These are phyloP conservation scores for Cercophora scortea DNA, from an alignment of 495 filamentous ascomycete genomes.

Conservation along the genomic window DNA sequence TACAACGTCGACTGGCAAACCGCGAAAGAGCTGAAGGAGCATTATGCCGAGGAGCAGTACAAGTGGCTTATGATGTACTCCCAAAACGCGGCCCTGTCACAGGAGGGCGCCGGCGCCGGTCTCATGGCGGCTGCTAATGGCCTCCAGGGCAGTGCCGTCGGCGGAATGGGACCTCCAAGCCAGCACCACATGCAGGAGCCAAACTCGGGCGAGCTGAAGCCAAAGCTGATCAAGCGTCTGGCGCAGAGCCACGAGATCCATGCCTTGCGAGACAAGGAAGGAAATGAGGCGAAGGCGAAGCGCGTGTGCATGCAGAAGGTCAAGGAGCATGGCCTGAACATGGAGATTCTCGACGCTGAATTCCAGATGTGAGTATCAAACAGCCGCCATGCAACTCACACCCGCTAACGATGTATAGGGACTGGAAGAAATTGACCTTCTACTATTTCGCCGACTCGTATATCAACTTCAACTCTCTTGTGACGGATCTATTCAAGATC, in stretches of 20 bases:
- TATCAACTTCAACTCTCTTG: slow-evolving; percentile 96
- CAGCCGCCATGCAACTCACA: not conserved
- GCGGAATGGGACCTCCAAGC: slow-evolving; percentile 64
- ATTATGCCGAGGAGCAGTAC: slow-evolving; percentile 88
- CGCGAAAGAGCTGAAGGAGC: slow-evolving; percentile 80
- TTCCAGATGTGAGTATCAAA: slow-evolving; percentile 79
- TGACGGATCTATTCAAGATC: slow-evolving; percentile 96
- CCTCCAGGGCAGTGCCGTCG: slow-evolving; percentile 57
- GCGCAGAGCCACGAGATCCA: slow-evolving; percentile 86
- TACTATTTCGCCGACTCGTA: slow-evolving; percentile 98
- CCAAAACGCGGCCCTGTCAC: slow-evolving; percentile 56
- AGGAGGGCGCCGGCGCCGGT: slow-evolving; percentile 46
- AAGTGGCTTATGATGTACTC: slow-evolving; percentile 98
- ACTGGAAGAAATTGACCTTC: slow-evolving; percentile 97
- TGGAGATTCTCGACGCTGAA: slow-evolving; percentile 99
- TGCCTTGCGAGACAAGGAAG: slow-evolving; percentile 86
- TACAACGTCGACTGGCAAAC: slow-evolving; percentile 76
- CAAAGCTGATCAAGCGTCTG: slow-evolving; percentile 91
- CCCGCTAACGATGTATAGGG: slow-evolving; percentile 48
- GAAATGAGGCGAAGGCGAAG: slow-evolving; percentile 95
- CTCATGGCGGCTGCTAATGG: slow-evolving; percentile 51
- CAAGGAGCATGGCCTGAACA: slow-evolving; percentile 83
- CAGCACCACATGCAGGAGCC: slow-evolving; percentile 68
- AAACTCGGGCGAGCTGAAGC: slow-evolving; percentile 71
- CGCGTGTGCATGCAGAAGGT: slow-evolving; percentile 94